Evolutionary conservation across 2,329 filamentous ascomycete genomes (phyloP), one percentile per base, ranked within the genome.

Genomic region (Aspergillus sp.): DNA sequence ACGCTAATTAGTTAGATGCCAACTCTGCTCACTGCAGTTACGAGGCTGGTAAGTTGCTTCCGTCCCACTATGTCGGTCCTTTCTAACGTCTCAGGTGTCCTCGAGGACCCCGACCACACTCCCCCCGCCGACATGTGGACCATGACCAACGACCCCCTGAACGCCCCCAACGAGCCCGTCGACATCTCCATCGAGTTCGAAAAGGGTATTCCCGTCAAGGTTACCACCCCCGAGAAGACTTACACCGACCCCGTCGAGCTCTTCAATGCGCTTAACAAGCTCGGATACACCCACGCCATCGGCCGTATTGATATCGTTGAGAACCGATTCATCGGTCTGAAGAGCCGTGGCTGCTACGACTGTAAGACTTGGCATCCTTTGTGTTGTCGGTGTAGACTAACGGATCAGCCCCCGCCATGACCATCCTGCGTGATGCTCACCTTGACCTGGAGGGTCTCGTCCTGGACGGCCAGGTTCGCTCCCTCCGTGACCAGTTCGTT

Each of bases 261-360:
- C 58, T 94, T 94, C 82, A 80, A 86, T 62, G 82, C 85, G 57
- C 82, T 86, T 67, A 93, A 93, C 79, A 80, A 85, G 60, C 88
- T 94, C 64, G 91, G 85, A 65, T 84, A 85, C 74, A 83, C 81
- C 65, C 81, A 92, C 79, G 91, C 91, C 73, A 85, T 94, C 66
- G 91, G 90, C 69, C 83, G 91, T 70, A 88, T 94, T 66, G 90
- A 94, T 76, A 94, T 94, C 72, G 90, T 93, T 62, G 90, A 92
- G 77, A 90, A 90, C 80, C 85, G 90, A 56, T 91, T 89, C 81
- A 89, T 91, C 71, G 90, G 90, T 64, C 82, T 93, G 69, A 93
- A 93, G 82, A 88, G 84, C 67, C 86, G 90, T 70, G 90, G 90
- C 69, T 93, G 90, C 82, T 93, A 93, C 81, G 90, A 93, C 63